Percentiles rank a stretch among this genome's conserved stretches.
These are phyloP conservation scores for Hymenoscyphus fraxineus DNA, from an alignment of 2,329 filamentous ascomycete genomes.

Conservation along the genomic window DNA sequence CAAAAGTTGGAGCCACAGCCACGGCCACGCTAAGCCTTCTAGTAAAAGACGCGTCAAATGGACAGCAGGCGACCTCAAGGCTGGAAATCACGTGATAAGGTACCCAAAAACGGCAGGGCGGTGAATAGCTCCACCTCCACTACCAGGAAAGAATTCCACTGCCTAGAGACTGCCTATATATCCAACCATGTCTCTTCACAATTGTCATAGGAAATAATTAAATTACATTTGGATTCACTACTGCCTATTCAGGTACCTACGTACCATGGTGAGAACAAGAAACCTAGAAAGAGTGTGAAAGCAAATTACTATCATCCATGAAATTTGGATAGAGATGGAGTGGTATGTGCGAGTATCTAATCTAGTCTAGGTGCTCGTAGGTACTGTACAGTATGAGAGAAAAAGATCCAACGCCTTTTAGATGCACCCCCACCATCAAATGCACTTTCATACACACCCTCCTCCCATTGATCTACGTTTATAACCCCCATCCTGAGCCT, in stretches of 20 bases:
- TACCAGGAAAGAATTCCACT: no score
- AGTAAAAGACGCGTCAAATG: background rate
- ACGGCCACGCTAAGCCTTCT: background rate
- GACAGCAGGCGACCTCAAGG: background rate
- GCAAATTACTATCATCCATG: no score
- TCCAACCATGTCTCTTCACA: no score
- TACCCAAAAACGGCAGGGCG: no score
- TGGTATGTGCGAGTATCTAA: background rate
- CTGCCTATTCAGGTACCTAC: no score
- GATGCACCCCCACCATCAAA: background rate
- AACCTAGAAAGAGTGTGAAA: no score
- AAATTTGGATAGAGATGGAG: background rate
- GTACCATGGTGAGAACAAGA: no score
- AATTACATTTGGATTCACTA: background rate
- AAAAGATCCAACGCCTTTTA: background rate
- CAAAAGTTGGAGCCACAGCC: background rate
- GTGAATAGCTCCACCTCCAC: no score
- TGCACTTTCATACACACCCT: background rate
- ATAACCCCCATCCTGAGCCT: background rate
- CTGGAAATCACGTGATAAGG: no score
- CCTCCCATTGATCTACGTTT: background rate
- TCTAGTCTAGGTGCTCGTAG: background rate
- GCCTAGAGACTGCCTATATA: no score
- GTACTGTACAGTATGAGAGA: background rate
- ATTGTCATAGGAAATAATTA: background rate